These are phyloP conservation scores for Vachellia collinsii DNA, from an alignment of 306 rosid genomes.

Conservation along the genomic window DNA sequence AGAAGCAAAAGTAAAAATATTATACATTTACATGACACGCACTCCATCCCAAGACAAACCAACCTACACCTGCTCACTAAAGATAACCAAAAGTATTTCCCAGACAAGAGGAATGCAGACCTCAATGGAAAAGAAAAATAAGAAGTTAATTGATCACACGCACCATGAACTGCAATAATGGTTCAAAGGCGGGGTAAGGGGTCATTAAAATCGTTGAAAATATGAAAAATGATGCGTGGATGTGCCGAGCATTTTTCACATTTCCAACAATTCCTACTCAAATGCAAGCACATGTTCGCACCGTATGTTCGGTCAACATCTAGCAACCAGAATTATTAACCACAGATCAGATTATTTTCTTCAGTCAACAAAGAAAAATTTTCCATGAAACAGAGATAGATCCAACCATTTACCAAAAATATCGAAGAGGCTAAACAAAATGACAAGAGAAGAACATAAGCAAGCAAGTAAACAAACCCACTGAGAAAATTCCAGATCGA, in stretches of 20 bases:
- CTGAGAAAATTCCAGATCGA: constrained; percentile 10
- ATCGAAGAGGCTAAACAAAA: not conserved
- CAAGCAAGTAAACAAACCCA: no score
- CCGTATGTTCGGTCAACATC: constrained; percentile 33
- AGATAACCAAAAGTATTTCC: not conserved
- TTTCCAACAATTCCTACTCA: constrained; percentile 35
- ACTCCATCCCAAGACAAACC: no score
- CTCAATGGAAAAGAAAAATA: not conserved
- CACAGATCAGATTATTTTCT: not conserved
- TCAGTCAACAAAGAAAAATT: constrained; percentile 25
- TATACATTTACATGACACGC: no score
- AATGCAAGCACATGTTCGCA: constrained; percentile 22
- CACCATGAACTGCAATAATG: constrained; percentile 22
- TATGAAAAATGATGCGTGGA: constrained; percentile 33
- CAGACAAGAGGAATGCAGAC: not conserved
- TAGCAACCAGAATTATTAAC: constrained; percentile 24
- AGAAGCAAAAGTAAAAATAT: no score
- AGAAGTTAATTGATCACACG: constrained; percentile 15
- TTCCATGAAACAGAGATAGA: constrained; percentile 38
- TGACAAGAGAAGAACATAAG: no score
- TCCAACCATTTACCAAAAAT: constrained; percentile 36
- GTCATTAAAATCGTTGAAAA: constrained; percentile 7
- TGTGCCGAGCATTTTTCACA: constrained; percentile 30
- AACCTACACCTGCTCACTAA: not conserved
- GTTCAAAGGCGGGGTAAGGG: constrained; percentile 19